Evolutionary conservation across 495 filamentous ascomycete species (phyloP).

Genomic region (Penicillium bovifimosum): DNA sequence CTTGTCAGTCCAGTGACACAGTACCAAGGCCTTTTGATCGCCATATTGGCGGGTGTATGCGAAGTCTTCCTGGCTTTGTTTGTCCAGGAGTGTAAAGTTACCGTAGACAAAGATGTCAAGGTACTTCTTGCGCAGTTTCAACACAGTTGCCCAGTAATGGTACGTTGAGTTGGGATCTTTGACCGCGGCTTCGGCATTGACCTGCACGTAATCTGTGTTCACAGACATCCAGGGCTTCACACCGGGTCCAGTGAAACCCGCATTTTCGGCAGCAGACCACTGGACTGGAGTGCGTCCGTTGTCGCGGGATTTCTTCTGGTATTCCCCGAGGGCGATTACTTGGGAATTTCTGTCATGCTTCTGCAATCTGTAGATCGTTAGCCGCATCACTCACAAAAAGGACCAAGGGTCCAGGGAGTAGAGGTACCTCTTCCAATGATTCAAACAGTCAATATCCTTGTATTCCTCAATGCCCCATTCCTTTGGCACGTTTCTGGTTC

Average conservation of each 20-base stretch:
- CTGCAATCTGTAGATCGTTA: constrained; percentile 23
- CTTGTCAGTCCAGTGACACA: constrained; percentile 47
- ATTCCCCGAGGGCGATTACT: constrained; percentile 31
- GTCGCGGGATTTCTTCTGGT: constrained; percentile 50
- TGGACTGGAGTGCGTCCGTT: constrained; percentile 53
- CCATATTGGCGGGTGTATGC: constrained; percentile 42
- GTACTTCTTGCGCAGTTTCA: constrained; percentile 50
- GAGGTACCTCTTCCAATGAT: constrained; percentile 51
- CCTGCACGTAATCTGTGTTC: constrained; percentile 44
- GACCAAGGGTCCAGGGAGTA: not conserved
- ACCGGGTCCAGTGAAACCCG: constrained; percentile 45
- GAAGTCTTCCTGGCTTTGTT: constrained; percentile 41
- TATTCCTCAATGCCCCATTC: constrained; percentile 63
- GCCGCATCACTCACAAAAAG: too few species aligned
- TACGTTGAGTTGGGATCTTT: constrained; percentile 43
- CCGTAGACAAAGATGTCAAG: constrained; percentile 59
- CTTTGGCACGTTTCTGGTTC: constrained; percentile 64
- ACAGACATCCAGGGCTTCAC: constrained; percentile 60
- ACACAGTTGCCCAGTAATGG: constrained; percentile 47
- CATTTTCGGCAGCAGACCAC: constrained; percentile 46
- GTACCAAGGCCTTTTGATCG: constrained; percentile 41
- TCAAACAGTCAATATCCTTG: constrained; percentile 65
- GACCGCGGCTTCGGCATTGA: constrained; percentile 49
- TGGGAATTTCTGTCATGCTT: constrained; percentile 33
- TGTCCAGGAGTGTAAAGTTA: constrained; percentile 46